Evolutionary conservation across 306 rosid genomes (phyloP), one percentile per base, ranked within the genome.

Genomic region (Hippophae tibetana): DNA sequence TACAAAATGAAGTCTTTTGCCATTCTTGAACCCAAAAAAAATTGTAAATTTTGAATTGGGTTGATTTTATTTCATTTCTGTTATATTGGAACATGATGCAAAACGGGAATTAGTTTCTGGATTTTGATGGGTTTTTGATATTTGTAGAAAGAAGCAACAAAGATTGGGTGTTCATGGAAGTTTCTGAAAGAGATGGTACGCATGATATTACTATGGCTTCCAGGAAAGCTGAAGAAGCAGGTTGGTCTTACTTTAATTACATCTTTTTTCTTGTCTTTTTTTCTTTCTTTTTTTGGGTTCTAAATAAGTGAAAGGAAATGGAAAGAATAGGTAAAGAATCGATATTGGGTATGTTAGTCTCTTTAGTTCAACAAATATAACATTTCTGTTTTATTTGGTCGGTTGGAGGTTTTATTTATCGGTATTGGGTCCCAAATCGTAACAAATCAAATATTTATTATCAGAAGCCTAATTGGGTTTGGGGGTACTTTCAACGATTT

Each of bases 161-260:
- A 63, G 56, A 63, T 62, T 64, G 60, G 56, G 54, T 43, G 42
- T 53, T 61, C 44, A 82, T 88, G 99, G 86, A 72, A 72, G 70
- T 70, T 66, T 48, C 66, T 54, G 61, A 72, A 27, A 73, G 75
- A 74, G 75, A 61, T 58, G 86, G 79, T 60, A 56, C 77, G 56
- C 90, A 81, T 54, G 89, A 84, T 77, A 66, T 83, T 47, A 81
- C 74, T 42, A 62, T 84, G 85, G 95, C 96, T 68, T 88, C 95
- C 65, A 88, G 96, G 70, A 92, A 86, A 69, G 96, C 95, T 48
- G 99, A 86, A 78, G 95, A 88, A 81, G 79, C 99, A 42, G 95
- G 99, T 85, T 13, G 26, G 78, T 71, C 44, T 54, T 58, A 56
- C 52, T 13, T 52, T 13, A 2, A 14, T 25, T 9, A 55, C 8